Evolutionary conservation across 305 asterid species (phyloP).

Genomic region (Ilex paraguariensis): DNA sequence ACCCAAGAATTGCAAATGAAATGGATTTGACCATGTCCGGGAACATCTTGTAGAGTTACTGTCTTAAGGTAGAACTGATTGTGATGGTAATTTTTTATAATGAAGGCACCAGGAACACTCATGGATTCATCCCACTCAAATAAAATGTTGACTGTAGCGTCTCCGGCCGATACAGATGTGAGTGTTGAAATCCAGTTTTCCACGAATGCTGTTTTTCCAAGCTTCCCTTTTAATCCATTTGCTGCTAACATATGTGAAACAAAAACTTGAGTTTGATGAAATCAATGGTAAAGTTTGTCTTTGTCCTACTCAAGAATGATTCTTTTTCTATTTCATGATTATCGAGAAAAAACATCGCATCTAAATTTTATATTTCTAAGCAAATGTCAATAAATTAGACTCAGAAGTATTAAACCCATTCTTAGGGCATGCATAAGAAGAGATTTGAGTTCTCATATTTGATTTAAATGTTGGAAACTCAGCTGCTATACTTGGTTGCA

Average conservation of each 20-base stretch:
- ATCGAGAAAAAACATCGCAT: too few relatives aligned
- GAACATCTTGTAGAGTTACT: slow-evolving; percentile 56
- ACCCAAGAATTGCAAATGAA: slow-evolving; percentile 92
- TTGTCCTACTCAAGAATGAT: not conserved
- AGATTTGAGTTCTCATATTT: not conserved
- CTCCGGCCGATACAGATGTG: slow-evolving; percentile 47
- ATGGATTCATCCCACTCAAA: slow-evolving; percentile 64
- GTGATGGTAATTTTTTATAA: slow-evolving; percentile 66
- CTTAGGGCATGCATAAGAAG: not conserved
- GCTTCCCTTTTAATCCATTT: slow-evolving; percentile 41
- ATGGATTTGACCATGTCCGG: slow-evolving; percentile 55
- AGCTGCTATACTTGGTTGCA: not conserved
- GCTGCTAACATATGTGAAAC: slow-evolving; percentile 13
- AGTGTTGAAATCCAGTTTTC: slow-evolving; percentile 53
- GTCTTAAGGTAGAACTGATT: slow-evolving; percentile 69
- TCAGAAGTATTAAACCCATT: too few relatives aligned
- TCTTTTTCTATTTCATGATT: too few relatives aligned
- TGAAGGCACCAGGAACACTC: slow-evolving; percentile 75
- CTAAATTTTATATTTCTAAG: not conserved
- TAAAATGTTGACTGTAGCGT: slow-evolving; percentile 32
- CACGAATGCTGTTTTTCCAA: slow-evolving; percentile 54
- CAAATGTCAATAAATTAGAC: not conserved
- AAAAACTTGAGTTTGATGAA: not conserved
- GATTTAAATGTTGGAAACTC: too few relatives aligned
- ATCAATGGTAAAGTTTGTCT: not conserved